Evolutionary conservation across 805 yeast genomes (phyloP).

Genomic region (Candida taoyuanica): DNA sequence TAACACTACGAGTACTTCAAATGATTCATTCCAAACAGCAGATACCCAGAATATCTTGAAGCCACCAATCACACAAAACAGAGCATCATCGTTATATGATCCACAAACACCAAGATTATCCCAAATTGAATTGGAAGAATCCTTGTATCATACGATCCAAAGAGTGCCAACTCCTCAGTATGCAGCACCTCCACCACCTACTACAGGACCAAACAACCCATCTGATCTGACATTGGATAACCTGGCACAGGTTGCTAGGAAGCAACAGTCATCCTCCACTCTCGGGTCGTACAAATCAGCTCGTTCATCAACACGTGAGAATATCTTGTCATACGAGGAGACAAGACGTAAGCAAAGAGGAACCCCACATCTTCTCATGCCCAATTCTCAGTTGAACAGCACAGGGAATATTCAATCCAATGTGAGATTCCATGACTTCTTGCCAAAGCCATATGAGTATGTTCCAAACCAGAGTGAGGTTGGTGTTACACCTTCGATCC

Average conservation of each 20-base stretch:
- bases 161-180: conserved; percentile 16
- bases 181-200: conserved; percentile 16
- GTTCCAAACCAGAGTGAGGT: neutral
- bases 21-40: neutral
- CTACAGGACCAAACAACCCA: neutral
- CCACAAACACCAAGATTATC: conserved; percentile 3
- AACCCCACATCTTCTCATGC: conserved; percentile 17
- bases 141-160: neutral
- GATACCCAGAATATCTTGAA: neutral
- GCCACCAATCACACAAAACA: neutral
- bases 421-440: conserved; percentile 2
- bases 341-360: conserved; percentile 24
- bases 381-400: neutral
- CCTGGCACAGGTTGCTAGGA: conserved; percentile 1
- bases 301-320: conserved; percentile 9
- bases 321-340: conserved; percentile 18
- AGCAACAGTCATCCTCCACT: conserved; percentile 6
- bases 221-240: conserved; percentile 2
- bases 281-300: conserved; percentile 11
- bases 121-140: conserved; percentile 1
- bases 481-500: conserved; percentile 15
- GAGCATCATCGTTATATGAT: conserved; percentile 3
- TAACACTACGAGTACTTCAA: neutral
- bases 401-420: neutral
- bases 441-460: neutral